Conservation (phyloP, 371 early-diverging fungal species). For the Lichtheimia corymbifera region DNA sequence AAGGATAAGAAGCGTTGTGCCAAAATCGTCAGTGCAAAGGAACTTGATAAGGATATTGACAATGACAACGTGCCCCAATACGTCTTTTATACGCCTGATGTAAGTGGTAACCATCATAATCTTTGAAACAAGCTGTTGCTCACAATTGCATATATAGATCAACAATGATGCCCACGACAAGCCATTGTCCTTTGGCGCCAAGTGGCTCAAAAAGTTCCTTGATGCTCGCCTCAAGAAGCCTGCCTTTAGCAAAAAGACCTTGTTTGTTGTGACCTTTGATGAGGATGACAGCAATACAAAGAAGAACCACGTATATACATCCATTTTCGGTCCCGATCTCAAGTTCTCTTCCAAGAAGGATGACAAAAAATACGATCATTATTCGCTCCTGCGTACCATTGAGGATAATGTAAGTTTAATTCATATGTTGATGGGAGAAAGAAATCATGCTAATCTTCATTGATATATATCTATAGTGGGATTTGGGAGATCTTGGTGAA, state of each 20-base stretch:
- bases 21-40: constrained; percentile 52
- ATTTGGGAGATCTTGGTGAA: constrained; percentile 16
- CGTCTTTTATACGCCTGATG: constrained; percentile 56
- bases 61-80: constrained; percentile 55
- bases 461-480: constrained; percentile 12
- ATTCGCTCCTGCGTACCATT: constrained; percentile 60
- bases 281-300: constrained; percentile 44
- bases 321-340: constrained; percentile 55
- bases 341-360: constrained; percentile 38
- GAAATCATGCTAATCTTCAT: not conserved
- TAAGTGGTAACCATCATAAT: constrained; percentile 29
- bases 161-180: constrained; percentile 64
- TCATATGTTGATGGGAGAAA: too few relatives aligned
- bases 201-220: constrained; percentile 61
- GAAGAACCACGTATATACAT: constrained; percentile 48
- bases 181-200: constrained; percentile 43
- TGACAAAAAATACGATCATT: constrained; percentile 60
- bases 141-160: constrained; percentile 21
- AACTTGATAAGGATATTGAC: constrained; percentile 51
- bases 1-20: constrained; percentile 46
- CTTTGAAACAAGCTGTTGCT: not conserved
- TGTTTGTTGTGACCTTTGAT: constrained; percentile 58
- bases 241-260: constrained; percentile 50
- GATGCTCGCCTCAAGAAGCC: constrained; percentile 50
- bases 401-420: constrained; percentile 43